These are phyloP conservation scores for Botryosphaeria dothidea DNA, from an alignment of 2,329 filamentous ascomycete species.

Conservation along the genomic window DNA sequence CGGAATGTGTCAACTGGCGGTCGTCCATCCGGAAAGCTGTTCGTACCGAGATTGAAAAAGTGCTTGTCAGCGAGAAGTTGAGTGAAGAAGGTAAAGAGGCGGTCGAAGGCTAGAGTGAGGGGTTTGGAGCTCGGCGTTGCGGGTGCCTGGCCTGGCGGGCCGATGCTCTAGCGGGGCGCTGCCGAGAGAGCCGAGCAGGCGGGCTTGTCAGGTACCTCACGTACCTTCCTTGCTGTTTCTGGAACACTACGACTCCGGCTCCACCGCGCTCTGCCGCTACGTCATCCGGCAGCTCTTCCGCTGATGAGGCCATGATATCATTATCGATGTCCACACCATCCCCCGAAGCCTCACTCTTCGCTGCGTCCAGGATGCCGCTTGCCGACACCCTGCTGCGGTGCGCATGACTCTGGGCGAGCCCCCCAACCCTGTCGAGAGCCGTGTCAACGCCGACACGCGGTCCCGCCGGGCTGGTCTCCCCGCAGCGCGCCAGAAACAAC, in stretches of 20 bases:
- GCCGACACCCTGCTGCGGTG: neutral
- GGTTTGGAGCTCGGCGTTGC: neutral
- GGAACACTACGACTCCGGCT: neutral
- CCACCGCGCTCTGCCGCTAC: neutral
- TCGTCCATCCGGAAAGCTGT: no score
- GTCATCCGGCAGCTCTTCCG: neutral
- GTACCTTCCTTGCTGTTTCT: neutral
- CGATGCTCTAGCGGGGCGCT: neutral
- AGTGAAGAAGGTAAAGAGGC: neutral
- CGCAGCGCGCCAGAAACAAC: neutral
- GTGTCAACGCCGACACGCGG: neutral
- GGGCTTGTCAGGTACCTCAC: neutral
- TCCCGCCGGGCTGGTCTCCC: neutral
- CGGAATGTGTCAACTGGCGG: no score
- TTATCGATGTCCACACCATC: neutral
- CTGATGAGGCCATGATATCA: neutral
- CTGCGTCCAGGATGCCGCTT: neutral
- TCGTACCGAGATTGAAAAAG: no score
- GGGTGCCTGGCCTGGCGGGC: neutral
- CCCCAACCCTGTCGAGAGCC: neutral
- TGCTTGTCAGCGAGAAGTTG: neutral
- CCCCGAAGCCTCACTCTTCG: neutral
- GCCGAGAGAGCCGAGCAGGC: neutral
- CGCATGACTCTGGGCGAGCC: neutral
- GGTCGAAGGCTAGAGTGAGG: neutral